These are phyloP conservation scores for Phyllosticta ampelicida DNA, from an alignment of 2,329 filamentous ascomycete genomes.

Conservation along the genomic window DNA sequence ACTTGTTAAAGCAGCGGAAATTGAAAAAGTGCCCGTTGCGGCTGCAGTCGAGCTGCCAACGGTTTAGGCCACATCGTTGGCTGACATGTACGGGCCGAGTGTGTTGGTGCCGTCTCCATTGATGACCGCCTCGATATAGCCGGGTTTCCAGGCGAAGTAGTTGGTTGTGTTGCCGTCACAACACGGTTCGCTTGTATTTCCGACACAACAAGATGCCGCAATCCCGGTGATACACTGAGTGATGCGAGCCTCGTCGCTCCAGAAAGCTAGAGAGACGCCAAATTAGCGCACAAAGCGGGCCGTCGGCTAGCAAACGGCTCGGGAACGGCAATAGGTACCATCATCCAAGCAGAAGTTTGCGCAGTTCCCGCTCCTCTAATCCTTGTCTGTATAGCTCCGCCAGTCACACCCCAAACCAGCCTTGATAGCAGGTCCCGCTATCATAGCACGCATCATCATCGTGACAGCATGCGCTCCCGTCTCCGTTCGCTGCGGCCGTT, in stretches of 20 bases:
- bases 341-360: not conserved
- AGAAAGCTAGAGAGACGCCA: not conserved
- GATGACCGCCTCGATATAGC: conserved; percentile 7
- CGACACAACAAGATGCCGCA: conserved; percentile 1
- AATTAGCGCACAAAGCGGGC: not conserved
- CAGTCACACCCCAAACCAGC: conserved; percentile 8
- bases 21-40: not conserved
- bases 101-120: conserved; percentile 5
- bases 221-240: conserved; percentile 1
- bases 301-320: not conserved
- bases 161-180: not conserved
- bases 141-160: conserved; percentile 6
- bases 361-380: not conserved
- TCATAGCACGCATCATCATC: conserved; percentile 7
- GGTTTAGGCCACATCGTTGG: not conserved
- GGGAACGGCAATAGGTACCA: not conserved
- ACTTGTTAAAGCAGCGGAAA: not conserved
- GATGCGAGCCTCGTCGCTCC: not conserved
- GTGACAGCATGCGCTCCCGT: conserved; percentile 1
- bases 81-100: conserved; percentile 2
- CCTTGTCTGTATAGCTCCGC: conserved; percentile 4
- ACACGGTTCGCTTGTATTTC: not conserved
- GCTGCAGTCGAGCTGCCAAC: not conserved
- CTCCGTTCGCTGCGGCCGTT: conserved; percentile 4
- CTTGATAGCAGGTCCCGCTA: conserved; percentile 6